A percentile compares a stretch with the other conserved stretches of the same genome.
These are phyloP conservation scores for Marasmius oreades DNA, from an alignment of 1,284 basidiomycete species.

Conservation along the genomic window DNA sequence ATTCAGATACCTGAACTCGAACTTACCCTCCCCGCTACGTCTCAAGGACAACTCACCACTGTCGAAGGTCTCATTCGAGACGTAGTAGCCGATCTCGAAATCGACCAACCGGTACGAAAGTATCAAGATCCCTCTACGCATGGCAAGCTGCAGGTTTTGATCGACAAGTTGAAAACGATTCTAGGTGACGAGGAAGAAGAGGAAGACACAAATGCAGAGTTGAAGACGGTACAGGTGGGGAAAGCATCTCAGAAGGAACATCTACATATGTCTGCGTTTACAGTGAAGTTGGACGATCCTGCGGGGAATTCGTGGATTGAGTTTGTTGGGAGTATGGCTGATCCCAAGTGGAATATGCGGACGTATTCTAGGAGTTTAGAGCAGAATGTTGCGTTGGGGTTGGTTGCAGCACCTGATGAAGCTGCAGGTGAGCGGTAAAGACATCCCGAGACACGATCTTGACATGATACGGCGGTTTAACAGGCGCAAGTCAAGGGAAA, in stretches of 20 bases:
- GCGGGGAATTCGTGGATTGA: conserved; percentile 95
- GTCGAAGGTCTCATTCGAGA: conserved; percentile 92
- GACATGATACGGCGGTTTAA: not conserved
- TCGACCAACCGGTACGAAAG: conserved; percentile 85
- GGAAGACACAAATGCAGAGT: conserved; percentile 30
- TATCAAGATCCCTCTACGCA: conserved; percentile 80
- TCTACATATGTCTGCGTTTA: conserved; percentile 69
- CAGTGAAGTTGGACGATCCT: conserved; percentile 88
- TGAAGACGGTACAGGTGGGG: conserved; percentile 20
- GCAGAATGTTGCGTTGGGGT: conserved; percentile 83
- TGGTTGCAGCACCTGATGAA: conserved; percentile 50
- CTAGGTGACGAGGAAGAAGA: conserved; percentile 67
- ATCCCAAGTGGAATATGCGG: conserved; percentile 92
- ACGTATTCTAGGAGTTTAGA: conserved; percentile 82
- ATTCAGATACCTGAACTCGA: conserved; percentile 86
- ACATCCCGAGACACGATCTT: not conserved
- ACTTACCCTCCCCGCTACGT: conserved; percentile 86
- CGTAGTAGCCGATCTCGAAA: conserved; percentile 78
- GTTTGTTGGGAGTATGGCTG: conserved; percentile 73
- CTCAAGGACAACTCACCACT: conserved; percentile 91
- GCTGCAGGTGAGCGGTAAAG: conserved; percentile 13
- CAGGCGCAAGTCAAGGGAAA: conserved; percentile 9
- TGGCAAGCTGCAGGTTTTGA: conserved; percentile 75
- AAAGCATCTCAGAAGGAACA: conserved; percentile 38
- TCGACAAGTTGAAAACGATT: conserved; percentile 67